These are phyloP conservation scores for Babesia sp. DNA, from an alignment of 169 alveolate genomes.

Conservation along the genomic window DNA sequence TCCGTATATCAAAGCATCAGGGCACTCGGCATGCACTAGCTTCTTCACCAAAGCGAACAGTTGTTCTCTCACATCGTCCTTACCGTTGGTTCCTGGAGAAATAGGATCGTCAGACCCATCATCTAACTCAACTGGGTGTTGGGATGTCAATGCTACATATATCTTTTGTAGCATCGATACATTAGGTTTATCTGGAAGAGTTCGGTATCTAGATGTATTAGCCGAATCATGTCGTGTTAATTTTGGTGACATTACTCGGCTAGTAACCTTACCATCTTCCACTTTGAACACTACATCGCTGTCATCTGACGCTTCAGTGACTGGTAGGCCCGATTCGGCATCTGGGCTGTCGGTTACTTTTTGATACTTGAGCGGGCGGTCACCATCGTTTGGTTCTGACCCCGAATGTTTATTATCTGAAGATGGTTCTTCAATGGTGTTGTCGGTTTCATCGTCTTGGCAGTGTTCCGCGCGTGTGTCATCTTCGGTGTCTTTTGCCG, in stretches of 20 bases:
- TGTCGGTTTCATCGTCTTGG: too few relatives aligned
- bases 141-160: background rate
- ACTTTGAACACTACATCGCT: too few relatives aligned
- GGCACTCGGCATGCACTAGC: background rate
- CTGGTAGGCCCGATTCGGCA: background rate
- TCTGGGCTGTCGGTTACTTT: background rate
- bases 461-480: too few relatives aligned
- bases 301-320: background rate
- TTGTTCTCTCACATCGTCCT: background rate
- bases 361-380: background rate
- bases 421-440: too few relatives aligned
- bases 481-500: too few relatives aligned
- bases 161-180: background rate
- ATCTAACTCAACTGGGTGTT: background rate
- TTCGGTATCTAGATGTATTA: background rate
- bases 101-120: background rate
- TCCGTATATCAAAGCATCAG: slow-evolving; percentile 1
- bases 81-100: too few relatives aligned
- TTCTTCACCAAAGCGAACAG: background rate
- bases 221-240: background rate
- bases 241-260: too few relatives aligned
- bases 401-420: too few relatives aligned
- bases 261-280: too few relatives aligned
- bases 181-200: background rate
- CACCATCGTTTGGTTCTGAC: background rate